These are phyloP conservation scores for Cytospora leucostoma DNA, from an alignment of 2,329 filamentous ascomycete species.

Conservation along the genomic window DNA sequence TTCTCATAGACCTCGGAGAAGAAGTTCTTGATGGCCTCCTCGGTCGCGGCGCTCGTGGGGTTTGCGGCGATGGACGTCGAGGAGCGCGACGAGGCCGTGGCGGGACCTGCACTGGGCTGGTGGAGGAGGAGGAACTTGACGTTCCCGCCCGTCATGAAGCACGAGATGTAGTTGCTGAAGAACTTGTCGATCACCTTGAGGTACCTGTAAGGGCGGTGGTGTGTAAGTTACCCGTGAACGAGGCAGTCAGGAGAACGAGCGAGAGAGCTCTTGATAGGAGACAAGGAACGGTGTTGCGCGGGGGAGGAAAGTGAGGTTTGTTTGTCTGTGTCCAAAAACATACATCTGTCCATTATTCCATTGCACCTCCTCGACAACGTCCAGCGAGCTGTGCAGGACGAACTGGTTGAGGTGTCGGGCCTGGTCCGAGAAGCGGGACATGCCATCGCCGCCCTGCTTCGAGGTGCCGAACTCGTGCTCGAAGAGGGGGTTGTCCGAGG, in stretches of 20 bases:
- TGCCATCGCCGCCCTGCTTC: conserved; percentile 91
- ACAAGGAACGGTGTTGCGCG: not conserved
- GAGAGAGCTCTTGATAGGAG: not conserved
- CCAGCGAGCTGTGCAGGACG: conserved; percentile 89
- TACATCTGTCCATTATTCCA: conserved; percentile 87
- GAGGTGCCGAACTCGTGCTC: conserved; percentile 97
- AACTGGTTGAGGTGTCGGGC: conserved; percentile 96
- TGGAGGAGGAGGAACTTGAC: conserved; percentile 94
- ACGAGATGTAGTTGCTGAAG: conserved; percentile 92
- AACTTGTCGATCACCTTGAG: conserved; percentile 96
- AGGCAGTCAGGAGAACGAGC: not conserved
- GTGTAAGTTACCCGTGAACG: conserved; percentile 8
- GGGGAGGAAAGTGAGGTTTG: conserved; percentile 7
- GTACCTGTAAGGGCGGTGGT: conserved; percentile 60
- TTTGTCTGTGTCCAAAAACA: conserved; percentile 31
- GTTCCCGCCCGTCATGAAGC: conserved; percentile 90
- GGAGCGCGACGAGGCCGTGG: conserved; percentile 48
- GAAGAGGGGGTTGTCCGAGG: conserved; percentile 93
- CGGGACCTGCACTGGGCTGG: conserved; percentile 61
- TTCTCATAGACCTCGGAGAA: conserved; percentile 95
- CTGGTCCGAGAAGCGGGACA: conserved; percentile 84
- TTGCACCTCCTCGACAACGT: conserved; percentile 95
- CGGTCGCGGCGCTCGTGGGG: conserved; percentile 84
- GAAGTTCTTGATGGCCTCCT: conserved; percentile 94
- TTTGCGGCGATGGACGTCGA: conserved; percentile 78